Conservation (phyloP, 2,329 filamentous ascomycete species). For the Calonectria pseudoturangicola region DNA sequence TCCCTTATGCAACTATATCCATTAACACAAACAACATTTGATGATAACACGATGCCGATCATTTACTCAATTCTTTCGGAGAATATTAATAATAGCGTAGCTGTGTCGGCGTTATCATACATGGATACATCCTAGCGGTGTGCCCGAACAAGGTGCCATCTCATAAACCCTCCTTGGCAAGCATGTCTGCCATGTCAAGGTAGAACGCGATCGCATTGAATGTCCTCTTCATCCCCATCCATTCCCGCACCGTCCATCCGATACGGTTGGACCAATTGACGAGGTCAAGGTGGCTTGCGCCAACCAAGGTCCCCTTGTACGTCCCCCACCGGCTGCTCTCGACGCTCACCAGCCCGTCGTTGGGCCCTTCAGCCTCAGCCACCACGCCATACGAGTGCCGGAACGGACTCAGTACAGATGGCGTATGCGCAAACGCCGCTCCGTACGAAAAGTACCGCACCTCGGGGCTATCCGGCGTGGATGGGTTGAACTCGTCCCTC, state of each 20-base stretch:
- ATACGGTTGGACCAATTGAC: constrained; percentile 81
- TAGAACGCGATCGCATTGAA: constrained; percentile 83
- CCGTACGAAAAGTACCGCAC: constrained; percentile 79
- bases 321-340: constrained; percentile 76
- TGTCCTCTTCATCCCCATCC: constrained; percentile 72
- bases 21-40: not conserved
- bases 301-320: constrained; percentile 78
- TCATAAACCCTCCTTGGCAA: constrained; percentile 78
- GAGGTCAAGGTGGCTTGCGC: constrained; percentile 78
- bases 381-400: constrained; percentile 72
- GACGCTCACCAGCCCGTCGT: constrained; percentile 82
- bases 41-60: constrained; percentile 2
- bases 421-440: constrained; percentile 64
- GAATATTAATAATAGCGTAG: not conserved
- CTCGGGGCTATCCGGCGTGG: constrained; percentile 69
- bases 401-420: constrained; percentile 79
- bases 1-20: not conserved
- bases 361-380: constrained; percentile 72
- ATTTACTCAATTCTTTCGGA: not conserved
- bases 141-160: not conserved
- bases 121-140: not conserved
- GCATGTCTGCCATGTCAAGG: constrained; percentile 80
- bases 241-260: constrained; percentile 71
- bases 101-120: not conserved
- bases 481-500: constrained; percentile 74